Conservation (phyloP, 176 grass and related monocot genomes). For the Pharus latifolius region DNA sequence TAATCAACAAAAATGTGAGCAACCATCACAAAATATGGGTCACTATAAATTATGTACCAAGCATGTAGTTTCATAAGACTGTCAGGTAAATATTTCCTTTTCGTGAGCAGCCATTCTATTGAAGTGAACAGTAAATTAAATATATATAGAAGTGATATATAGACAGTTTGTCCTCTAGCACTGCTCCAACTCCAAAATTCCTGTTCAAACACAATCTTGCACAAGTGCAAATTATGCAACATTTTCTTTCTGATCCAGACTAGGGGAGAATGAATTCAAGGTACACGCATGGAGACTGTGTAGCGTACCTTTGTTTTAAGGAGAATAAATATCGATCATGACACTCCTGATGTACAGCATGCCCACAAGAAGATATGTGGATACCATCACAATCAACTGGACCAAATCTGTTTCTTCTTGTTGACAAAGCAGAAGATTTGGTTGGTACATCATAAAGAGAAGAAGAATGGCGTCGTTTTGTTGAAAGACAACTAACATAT, state of each 20-base stretch:
- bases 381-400: conserved; percentile 86
- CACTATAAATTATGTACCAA: neutral
- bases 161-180: neutral
- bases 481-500: conserved; percentile 65
- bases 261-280: neutral
- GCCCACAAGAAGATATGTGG: conserved; percentile 91
- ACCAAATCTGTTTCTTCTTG: conserved; percentile 54
- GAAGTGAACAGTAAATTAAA: neutral
- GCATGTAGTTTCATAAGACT: neutral
- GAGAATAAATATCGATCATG: conserved; percentile 89
- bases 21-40: neutral
- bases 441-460: conserved; percentile 31
- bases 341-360: conserved; percentile 97
- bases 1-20: conserved; percentile 4
- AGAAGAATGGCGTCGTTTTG: conserved; percentile 36
- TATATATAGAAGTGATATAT: neutral
- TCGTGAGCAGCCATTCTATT: neutral
- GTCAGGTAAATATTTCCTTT: neutral
- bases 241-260: neutral
- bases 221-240: neutral
- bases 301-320: conserved; percentile 85
- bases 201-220: neutral
- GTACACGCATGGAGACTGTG: neutral
- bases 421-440: conserved; percentile 25
- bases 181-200: neutral